Base-by-base conservation (phyloP, 2,329 filamentous ascomycete species). In the Penicillium sp. region DNA sequence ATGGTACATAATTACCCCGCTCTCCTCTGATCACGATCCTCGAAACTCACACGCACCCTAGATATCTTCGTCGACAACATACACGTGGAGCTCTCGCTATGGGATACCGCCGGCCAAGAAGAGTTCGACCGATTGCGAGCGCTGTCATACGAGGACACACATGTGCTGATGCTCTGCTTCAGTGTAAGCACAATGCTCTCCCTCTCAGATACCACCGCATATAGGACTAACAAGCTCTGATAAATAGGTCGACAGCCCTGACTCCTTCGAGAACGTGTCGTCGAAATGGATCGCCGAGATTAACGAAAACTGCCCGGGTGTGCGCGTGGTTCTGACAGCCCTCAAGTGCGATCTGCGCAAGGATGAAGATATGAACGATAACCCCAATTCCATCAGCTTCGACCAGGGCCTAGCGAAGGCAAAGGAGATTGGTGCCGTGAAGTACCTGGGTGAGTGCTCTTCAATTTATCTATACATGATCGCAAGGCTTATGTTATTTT, bases 231-330 rank as follows among this genome's bases (percentile, higher is more conserved):
- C 23, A 25, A 19, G n/a, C 13, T 13, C 51, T 43, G 27, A 10
- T 46, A 41, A 49, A 40, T 61, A 85, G 83, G 83, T 97, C 74
- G 94, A 99, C 78, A 96, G 91, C 74, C 91, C 89, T 67, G 93
- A 97, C 76, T 97, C 93, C 3, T 86, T 99, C 61, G 94, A 99
- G 77, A 99, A 99, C 84, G 92, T 99, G 61, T 92, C 96, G 76
- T 93, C 91, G 68, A 99, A 99, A 80, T 99, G 94, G 94, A 91
- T 97, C 6, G 89, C 91, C 62, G 94, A 99, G 78, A 99, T 99
- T 66, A 90, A 93, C 62, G 94, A 99, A 78, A 97, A 99, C 79
- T 97, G 94, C 78, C 91, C 92, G 1, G 91, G 89, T 58, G 94
- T 97, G 63, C 96, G 95, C 77, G 86, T 99, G 46, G 94, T 99